phyloP scores from a whole-genome alignment of 2,329 filamentous ascomycete genomes.

The Dactylellina parvicollis region DNA sequence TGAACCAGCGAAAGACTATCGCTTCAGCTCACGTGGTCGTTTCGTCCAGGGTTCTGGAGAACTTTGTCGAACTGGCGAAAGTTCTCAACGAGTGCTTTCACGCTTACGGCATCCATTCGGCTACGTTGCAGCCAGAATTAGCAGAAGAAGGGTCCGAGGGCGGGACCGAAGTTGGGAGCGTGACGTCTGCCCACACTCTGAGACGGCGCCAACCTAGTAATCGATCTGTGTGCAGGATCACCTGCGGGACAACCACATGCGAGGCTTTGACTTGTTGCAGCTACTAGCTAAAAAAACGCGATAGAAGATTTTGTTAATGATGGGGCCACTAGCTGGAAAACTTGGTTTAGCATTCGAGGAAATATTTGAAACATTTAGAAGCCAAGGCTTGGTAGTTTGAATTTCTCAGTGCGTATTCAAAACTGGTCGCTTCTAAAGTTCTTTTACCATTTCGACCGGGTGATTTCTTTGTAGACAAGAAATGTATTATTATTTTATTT shows the following conservation, averaged over 20 bases:
- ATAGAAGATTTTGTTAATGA: too few species aligned
- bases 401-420: too few species aligned
- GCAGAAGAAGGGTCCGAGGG: slow-evolving; percentile 51
- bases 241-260: slow-evolving; percentile 43
- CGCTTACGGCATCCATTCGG: slow-evolving; percentile 77
- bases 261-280: slow-evolving; percentile 47
- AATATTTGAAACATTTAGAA: too few species aligned
- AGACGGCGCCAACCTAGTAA: slow-evolving; percentile 56
- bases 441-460: too few species aligned
- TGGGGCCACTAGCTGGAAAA: too few species aligned
- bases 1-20: slow-evolving; percentile 75
- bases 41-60: slow-evolving; percentile 67
- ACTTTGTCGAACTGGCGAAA: slow-evolving; percentile 71
- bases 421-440: too few species aligned
- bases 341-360: not conserved
- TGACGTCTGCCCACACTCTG: slow-evolving; percentile 51
- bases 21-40: slow-evolving; percentile 76
- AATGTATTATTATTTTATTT: too few species aligned
- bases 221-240: slow-evolving; percentile 38
- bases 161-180: slow-evolving; percentile 32
- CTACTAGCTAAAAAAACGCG: too few species aligned
- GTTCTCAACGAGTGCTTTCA: slow-evolving; percentile 75
- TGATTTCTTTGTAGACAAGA: too few species aligned
- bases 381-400: not conserved
- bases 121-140: slow-evolving; percentile 75